Base-by-base conservation (phyloP, 768 basidiomycete species). In the Pulveroboletus frians region DNA sequence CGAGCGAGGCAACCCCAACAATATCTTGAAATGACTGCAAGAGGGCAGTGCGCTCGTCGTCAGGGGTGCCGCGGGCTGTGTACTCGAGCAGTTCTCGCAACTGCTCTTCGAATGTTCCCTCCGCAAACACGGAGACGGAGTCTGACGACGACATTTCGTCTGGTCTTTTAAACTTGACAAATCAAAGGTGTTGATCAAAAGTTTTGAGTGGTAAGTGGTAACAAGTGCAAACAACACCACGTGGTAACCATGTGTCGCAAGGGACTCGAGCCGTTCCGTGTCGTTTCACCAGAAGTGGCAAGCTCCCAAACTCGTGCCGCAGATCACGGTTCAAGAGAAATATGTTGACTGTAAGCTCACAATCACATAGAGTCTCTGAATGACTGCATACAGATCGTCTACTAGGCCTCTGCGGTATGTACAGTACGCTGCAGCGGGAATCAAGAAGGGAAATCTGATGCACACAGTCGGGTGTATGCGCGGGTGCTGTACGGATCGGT, bases 41-140 rank as follows among this genome's bases (percentile, higher is more conserved):
- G 62, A 80, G 80, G 0, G 75, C 63, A 44, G 74, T 65, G 42
- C 82, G 82, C 53, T 85, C 83, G 47, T 85, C 85, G 39, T 92
- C 89, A 47, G 84, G 68, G 57, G 71, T 75, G 57, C 76, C 73
- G 59, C 83, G 76, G 29, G 81, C 76, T 55, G 89, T 71, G 65
- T 90, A 93, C 61, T 80, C 78, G 39, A 89, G 78, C 32, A 92
- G 72, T 62, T 92, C 90, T 61, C 80, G 77, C 61, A 90, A 79
- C 86, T 93, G 66, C 27, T 93, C 90, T 65, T 86, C 84, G 58
- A 88, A 92, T 2, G 89, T 91, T 43, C 90, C 90, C 69, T 93
- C 90, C 17, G 86, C 83, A 62, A 90, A 92, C 56, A 92, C 81
- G 51, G 89, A 83, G 49, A 92, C 75, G 35, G 88, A 86, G 71